Base-by-base conservation (phyloP, 768 basidiomycete species). In the Hydnomerulius pinastri region DNA sequence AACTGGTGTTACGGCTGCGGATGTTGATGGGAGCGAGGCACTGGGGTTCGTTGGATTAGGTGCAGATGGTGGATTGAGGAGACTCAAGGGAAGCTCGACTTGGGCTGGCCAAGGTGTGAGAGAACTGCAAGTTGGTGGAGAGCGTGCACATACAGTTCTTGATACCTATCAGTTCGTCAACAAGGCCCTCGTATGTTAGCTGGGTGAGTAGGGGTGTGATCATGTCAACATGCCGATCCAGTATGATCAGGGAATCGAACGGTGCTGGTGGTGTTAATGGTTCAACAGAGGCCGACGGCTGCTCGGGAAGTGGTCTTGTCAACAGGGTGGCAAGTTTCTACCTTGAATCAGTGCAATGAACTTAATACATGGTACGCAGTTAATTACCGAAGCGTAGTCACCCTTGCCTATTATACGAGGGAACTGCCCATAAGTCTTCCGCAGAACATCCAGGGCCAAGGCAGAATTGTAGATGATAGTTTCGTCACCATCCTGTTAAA, bases 141-240 rank as follows among this genome's bases (percentile, higher is more conserved):
- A 3, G n/a, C n/a, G 42, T 21, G 23, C 9, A 69, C 86, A 51
- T 60, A 92, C 95, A 88, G 62, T 97, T 93, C 67, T 81, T 88
- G 54, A 99, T 86, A 1, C 92, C 90, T 40, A 97, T 76, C 29
- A 92, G 72, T 67, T 99, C 97, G 63, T 98, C 97, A 28, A 98
- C 77, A 41, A 99, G 84, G 17, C 97, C 97, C 65, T 98, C 89
- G 58, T 98, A 98, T 0, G 97, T 99, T 49, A 98, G 74, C 62
- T 98, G 95, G 2, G 97, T 98, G 39, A 96, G 80, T 43, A 98
- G 75, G 1, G 97, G 93, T 0, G 97, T 97, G 51, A 98, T 85
- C 89, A 98, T 90, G 62, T 99, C 97, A 9, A 90, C 84, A 28
- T 85, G 83, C 41, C 97, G 84, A 67, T 99, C 97, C 50, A 99